Base-by-base conservation (phyloP, 352 stramenopile genomes). In the Phytophthora colocasiae region DNA sequence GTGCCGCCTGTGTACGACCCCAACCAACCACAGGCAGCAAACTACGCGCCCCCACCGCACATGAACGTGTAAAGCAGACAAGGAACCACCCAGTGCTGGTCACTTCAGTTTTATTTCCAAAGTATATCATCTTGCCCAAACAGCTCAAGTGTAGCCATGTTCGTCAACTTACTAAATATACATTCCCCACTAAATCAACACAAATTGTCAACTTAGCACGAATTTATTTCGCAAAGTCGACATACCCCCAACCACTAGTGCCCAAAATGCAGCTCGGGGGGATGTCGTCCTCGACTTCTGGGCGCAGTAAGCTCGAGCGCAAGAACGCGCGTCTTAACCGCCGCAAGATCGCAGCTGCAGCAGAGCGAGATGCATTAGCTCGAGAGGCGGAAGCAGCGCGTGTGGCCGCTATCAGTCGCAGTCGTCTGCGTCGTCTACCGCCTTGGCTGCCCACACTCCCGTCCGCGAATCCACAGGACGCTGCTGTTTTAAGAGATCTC, bases 321-420 rank as follows among this genome's bases (percentile, higher is more conserved):
- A 81, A 81, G 66, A 66, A 79, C 34, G 73, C 63, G 11, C 73
- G 73, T 12, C 52, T 79, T 1, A 75, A 81, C 51, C 69, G 73
- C 9, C 69, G 73, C n/a, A 77, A 78, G 43, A 75, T 77, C 53
- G 69, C 69, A 19, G 65, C 69, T 1, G 46, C 38, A 36, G 58
- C 52, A 24, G 62, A 76, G 38, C 66, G 54, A 4, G 54, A 76
- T 29, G 66, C 58, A 10, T 41, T 69, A 19, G 71, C 71, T 44
- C 58, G 41, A 55, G 66, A 75, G 48, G 47, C 51, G 7, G 73
- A 77, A n/a, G 66, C 61, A 0, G 58, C 59, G 39, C 69, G 69
- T 15, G 44, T 75, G 19, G 69, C 69, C 2, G 69, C 73, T 36
- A 61, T 76, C 17, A 72, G 63, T 40, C 54, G 59, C 22, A 75